Percentiles rank a stretch among this genome's conserved stretches.
phyloP scores from a whole-genome alignment of 805 yeast species.

The Pichia thaimueangensis region DNA sequence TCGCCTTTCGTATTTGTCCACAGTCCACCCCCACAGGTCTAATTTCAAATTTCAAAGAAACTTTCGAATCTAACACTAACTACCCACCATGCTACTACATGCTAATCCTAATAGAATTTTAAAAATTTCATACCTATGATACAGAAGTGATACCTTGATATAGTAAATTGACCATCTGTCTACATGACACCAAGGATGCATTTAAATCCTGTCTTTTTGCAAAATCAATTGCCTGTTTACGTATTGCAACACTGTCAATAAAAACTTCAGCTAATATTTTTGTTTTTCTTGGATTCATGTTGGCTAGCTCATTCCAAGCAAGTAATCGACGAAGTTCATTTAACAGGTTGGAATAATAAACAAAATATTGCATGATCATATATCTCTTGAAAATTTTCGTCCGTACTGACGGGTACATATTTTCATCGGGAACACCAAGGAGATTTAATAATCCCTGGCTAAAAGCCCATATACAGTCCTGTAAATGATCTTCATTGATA shows the following conservation, averaged over 20 bases:
- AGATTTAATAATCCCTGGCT: conserved; percentile 18
- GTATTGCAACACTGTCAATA: conserved; percentile 12
- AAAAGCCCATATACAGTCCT: conserved; percentile 25
- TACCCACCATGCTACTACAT: too few relatives aligned
- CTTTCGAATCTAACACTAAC: too few relatives aligned
- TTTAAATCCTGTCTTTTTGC: background rate
- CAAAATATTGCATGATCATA: conserved; percentile 18
- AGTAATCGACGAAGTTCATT: conserved; percentile 3
- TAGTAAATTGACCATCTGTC: background rate
- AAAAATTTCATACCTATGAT: conserved; percentile 7
- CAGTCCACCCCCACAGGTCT: too few relatives aligned
- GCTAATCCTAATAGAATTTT: too few relatives aligned
- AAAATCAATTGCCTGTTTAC: conserved; percentile 13
- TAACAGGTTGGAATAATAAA: conserved; percentile 16
- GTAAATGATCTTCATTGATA: background rate
- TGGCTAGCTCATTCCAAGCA: background rate
- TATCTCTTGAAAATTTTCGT: conserved; percentile 18
- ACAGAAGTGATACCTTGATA: background rate
- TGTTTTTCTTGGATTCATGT: background rate
- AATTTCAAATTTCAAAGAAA: too few relatives aligned
- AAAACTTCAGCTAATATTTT: conserved; percentile 8
- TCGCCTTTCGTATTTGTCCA: conserved; percentile 2
- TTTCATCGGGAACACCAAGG: conserved; percentile 15
- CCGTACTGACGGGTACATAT: conserved; percentile 23
- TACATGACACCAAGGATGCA: background rate